These are phyloP conservation scores for Sporothrix pseudoabietina DNA, from an alignment of 2,329 filamentous ascomycete genomes.

Conservation along the genomic window DNA sequence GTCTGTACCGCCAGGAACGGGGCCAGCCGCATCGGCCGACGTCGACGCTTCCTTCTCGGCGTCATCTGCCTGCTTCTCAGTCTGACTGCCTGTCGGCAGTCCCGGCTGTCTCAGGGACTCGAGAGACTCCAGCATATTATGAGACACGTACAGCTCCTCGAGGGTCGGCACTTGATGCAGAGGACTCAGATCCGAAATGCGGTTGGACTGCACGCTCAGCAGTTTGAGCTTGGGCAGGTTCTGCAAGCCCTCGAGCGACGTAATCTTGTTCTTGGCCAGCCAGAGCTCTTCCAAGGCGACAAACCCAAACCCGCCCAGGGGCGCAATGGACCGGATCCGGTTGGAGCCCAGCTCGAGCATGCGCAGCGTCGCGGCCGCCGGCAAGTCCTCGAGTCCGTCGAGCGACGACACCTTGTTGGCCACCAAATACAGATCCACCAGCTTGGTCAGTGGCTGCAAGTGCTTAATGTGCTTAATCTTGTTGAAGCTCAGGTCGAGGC, in stretches of 20 bases:
- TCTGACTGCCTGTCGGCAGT: slow-evolving; percentile 56
- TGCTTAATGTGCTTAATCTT: slow-evolving; percentile 99
- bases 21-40: background rate
- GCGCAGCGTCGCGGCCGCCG: slow-evolving; percentile 56
- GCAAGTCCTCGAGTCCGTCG: slow-evolving; percentile 75
- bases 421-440: slow-evolving; percentile 87
- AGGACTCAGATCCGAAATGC: slow-evolving; percentile 76
- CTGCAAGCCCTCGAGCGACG: slow-evolving; percentile 42
- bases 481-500: slow-evolving; percentile 93
- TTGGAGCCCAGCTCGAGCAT: slow-evolving; percentile 93
- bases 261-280: slow-evolving; percentile 42
- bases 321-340: slow-evolving; percentile 67
- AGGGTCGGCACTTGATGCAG: slow-evolving; percentile 57
- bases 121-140: slow-evolving; percentile 83
- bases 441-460: slow-evolving; percentile 71
- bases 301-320: slow-evolving; percentile 88
- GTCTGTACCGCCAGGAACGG: too few species aligned
- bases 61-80: background rate
- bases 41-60: background rate
- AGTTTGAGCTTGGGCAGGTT: slow-evolving; percentile 78
- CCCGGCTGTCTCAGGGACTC: slow-evolving; percentile 51
- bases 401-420: slow-evolving; percentile 92
- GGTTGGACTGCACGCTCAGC: slow-evolving; percentile 93
- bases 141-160: slow-evolving; percentile 86
- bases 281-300: slow-evolving; percentile 82